A percentile compares a stretch with the other conserved stretches of the same genome.
phyloP scores from a whole-genome alignment of 495 filamentous ascomycete species.

The Hypoxylon crocopeplum region DNA sequence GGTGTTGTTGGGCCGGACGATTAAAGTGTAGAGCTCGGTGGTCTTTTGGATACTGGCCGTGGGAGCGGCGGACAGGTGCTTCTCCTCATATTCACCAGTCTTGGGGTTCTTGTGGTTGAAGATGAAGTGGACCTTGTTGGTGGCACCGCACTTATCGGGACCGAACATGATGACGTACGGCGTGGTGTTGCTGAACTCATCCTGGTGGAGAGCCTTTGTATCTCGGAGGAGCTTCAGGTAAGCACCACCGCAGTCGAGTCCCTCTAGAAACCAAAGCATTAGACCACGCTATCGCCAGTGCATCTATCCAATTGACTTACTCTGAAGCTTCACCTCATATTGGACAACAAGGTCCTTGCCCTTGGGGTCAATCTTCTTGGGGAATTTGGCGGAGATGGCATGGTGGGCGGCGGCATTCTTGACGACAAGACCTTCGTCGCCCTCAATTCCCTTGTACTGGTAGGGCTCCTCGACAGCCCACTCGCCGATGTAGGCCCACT shows the following conservation, averaged over 20 bases:
- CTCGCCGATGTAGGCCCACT: slow-evolving; percentile 97
- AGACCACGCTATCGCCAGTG: slow-evolving; percentile 23
- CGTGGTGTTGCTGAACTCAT: slow-evolving; percentile 97
- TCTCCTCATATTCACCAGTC: slow-evolving; percentile 99
- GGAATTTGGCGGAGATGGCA: slow-evolving; percentile 99
- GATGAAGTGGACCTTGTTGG: slow-evolving; percentile 99
- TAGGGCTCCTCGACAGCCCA: slow-evolving; percentile 96
- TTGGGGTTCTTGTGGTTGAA: slow-evolving; percentile 99
- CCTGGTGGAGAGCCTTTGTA: slow-evolving; percentile 93
- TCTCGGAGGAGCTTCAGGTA: slow-evolving; percentile 99
- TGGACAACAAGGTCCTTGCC: slow-evolving; percentile 95
- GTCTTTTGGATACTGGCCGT: slow-evolving; percentile 87
- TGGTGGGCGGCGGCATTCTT: slow-evolving; percentile 98
- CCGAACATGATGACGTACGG: slow-evolving; percentile 99
- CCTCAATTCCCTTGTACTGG: slow-evolving; percentile 92
- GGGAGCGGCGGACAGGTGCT: slow-evolving; percentile 89
- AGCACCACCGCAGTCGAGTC: slow-evolving; percentile 97
- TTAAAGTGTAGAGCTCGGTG: slow-evolving; percentile 92
- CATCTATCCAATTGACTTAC: slow-evolving; percentile 70
- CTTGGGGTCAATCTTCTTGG: slow-evolving; percentile 96
- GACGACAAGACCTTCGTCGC: slow-evolving; percentile 94
- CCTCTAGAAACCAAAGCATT: slow-evolving; percentile 61
- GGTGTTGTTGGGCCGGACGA: slow-evolving; percentile 94
- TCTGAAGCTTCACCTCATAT: slow-evolving; percentile 99
- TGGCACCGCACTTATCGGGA: slow-evolving; percentile 98